Base-by-base conservation (phyloP, 352 stramenopile genomes). In the Peronospora belbahrii region DNA sequence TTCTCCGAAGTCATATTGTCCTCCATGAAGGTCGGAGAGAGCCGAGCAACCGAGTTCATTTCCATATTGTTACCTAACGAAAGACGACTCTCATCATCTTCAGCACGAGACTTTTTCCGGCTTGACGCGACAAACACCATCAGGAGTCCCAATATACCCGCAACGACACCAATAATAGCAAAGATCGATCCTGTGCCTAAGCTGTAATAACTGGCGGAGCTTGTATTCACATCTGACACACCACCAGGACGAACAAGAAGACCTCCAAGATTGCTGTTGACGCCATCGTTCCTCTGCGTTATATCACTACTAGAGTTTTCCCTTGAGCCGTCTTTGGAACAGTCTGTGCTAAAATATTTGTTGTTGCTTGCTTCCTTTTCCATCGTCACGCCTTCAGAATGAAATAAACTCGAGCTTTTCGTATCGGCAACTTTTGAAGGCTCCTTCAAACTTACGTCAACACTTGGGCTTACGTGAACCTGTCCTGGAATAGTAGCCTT, bases 151-250 rank as follows among this genome's bases (percentile, higher is more conserved):
- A 58, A 53, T 24, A 89, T 79, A 18, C 74, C 70, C n/a, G 66
- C 65, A 11, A 89, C 41, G 15, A 89, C 77, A 11, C 77, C 74
- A 34, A 85, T 62, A 42, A 89, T 82, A 15, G 72, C 83, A 41
- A 85, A 36, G 52, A 89, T 86, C 19, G 77, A 87, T 4, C 57
- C 60, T 24, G 70, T 65, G 15, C 63, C 73, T 42, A 89, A 58
- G 36, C 54, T 80, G 61, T 84, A 85, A 6, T 61, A 67, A 1
- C 53, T 66, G 18, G 61, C 72, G 10, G 61, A 64, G 6, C 65
- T 76, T n/a, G 59, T 69, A 60, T 50, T 73, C 46, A 66, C 63
- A 20, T 79, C 64, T 1, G 73, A 67, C 7, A 70, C 49, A 2
- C 54, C 51, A 2, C 41, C 46, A 49, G 66, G 59, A 20, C 65